Evolutionary conservation across 176 grass and related monocot genomes (phyloP), one percentile per base, ranked within the genome.

Genomic region (Zoysia pacifica): DNA sequence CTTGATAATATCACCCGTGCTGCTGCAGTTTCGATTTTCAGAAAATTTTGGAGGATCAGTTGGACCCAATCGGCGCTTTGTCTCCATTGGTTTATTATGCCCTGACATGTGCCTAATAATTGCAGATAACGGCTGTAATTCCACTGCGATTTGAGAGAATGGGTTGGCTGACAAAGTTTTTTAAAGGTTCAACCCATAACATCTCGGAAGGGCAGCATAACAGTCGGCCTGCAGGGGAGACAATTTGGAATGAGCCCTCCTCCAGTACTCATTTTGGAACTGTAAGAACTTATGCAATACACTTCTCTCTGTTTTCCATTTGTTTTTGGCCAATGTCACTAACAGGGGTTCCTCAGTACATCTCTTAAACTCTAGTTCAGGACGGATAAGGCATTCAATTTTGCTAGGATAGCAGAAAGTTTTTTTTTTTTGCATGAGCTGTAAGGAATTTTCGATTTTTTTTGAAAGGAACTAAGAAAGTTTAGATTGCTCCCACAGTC

Each of bases 111-210:
- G 0, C 3, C 49, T 48, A 40, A 6, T 80, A 58, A 66, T 55
- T 82, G 67, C 87, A 89, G 87, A 67, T 74, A 74, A 19, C 44
- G n/a, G 62, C 40, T 52, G 4, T 50, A 36, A 49, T 46, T 67
- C 3, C 49, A 35, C 62, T 42, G 59, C 51, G 62, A 72, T 89
- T 67, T 1, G 10, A 62, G n/a, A 49, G 54, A 42, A 96, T 96
- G 93, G 90, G 82, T 67, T 96, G 93, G 93, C 76, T 96, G 65
- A 96, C 87, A 36, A 96, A 96, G 82, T 74, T 96, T 78, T 96
- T 96, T 76, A 92, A 88, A 85, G 93, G 87, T 76, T 92, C 85
- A 79, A 91, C 82, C 79, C 85, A 94, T 73, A 90, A 85, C 56
- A 65, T 94, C 73, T 94, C 91, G 4, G 89, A 90, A 88, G 89